phyloP scores from a whole-genome alignment of 2,329 filamentous ascomycete species.

The Fusarium denticulatum region DNA sequence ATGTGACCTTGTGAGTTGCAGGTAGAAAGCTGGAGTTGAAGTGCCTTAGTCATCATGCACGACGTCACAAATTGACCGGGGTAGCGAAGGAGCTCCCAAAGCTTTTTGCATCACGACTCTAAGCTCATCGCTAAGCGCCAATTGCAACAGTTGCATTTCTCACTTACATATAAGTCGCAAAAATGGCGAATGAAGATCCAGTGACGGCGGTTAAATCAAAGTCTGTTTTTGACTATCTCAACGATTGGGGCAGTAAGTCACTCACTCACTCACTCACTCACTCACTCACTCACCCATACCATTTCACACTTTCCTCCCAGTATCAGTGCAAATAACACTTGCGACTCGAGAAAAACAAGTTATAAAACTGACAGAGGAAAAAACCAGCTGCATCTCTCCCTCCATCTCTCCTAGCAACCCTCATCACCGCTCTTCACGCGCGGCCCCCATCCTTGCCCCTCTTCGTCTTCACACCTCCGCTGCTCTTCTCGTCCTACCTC shows the following conservation, averaged over 20 bases:
- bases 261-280: constrained; percentile 30
- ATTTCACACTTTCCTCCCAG: background rate
- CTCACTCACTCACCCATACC: background rate
- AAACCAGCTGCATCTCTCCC: constrained; percentile 63
- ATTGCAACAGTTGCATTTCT: constrained; percentile 23
- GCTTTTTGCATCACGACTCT: constrained; percentile 32
- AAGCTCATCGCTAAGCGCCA: constrained; percentile 2
- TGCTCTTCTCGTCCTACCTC: constrained; percentile 67
- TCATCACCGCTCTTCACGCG: constrained; percentile 65
- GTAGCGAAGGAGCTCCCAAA: constrained; percentile 9
- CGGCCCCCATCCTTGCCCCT: constrained; percentile 64
- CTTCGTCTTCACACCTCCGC: constrained; percentile 61
- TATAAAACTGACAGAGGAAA: constrained; percentile 5
- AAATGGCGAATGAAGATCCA: constrained; percentile 45
- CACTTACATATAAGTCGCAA: constrained; percentile 5
- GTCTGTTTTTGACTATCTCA: constrained; percentile 49
- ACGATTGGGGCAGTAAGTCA: constrained; percentile 62
- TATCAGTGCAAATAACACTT: background rate
- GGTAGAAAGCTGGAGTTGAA: background rate
- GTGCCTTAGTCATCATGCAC: constrained; percentile 32
- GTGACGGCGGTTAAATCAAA: constrained; percentile 38
- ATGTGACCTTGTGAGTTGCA: constrained; percentile 8
- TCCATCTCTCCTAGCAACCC: constrained; percentile 64
- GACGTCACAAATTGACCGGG: constrained; percentile 33
- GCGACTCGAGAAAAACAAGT: background rate